Percentiles rank a stretch among this genome's conserved stretches.
Conservation (phyloP, 768 basidiomycete genomes). For the Termitomyces sp. region DNA sequence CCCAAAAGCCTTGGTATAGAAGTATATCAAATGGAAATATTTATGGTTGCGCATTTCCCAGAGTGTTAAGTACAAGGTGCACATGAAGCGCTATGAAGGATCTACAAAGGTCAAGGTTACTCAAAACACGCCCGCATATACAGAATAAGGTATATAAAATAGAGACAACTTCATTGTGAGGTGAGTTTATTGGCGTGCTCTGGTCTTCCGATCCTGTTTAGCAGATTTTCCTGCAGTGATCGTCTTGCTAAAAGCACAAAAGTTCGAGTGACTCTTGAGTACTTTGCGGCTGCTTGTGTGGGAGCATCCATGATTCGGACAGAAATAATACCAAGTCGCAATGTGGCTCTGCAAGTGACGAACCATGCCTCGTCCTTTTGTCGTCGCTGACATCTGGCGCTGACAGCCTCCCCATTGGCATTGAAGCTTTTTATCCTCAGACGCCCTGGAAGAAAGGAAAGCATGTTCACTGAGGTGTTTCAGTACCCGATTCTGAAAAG, state of each 20-base stretch:
- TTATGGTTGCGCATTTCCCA: not conserved
- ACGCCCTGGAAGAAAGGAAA: not conserved
- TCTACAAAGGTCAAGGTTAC: not conserved
- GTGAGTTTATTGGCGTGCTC: not conserved
- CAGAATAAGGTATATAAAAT: not conserved
- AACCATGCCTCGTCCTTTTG: not conserved
- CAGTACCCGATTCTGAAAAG: not conserved
- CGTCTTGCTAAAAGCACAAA: not conserved
- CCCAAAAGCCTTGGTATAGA: too few species aligned
- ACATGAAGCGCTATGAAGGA: too few species aligned
- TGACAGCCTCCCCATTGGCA: constrained; percentile 1
- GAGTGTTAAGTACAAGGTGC: not conserved
- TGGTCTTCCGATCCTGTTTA: not conserved
- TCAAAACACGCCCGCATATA: too few species aligned
- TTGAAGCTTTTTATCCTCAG: not conserved
- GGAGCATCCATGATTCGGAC: not conserved
- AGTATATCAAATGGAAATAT: too few species aligned
- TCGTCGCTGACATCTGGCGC: not conserved
- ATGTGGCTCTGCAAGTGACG: constrained; percentile 3
- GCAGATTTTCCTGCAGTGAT: not conserved
- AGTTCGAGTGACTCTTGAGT: not conserved
- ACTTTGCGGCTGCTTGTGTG: constrained; percentile 2
- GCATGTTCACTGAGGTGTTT: not conserved
- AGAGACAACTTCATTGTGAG: not conserved
- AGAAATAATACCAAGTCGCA: constrained; percentile 1